phyloP scores from a whole-genome alignment of 2,329 filamentous ascomycete genomes.

The Neoarthrinium moseri region DNA sequence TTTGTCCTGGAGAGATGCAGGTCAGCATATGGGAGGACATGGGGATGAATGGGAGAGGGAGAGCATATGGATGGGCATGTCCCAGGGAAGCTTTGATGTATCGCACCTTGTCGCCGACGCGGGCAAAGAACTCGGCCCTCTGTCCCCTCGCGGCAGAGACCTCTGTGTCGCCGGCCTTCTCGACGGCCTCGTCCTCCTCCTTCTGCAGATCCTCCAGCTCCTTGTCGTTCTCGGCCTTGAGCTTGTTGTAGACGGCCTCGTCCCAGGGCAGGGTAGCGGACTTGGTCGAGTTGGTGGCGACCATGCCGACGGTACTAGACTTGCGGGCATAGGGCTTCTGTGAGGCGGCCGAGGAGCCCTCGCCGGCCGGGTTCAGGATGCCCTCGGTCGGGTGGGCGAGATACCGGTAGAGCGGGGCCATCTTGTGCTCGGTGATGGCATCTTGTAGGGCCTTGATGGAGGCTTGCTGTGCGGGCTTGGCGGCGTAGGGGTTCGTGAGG shows the following conservation, averaged over 20 bases:
- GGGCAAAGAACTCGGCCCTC: conserved; percentile 92
- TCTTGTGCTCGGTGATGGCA: conserved; percentile 80
- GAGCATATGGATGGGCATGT: neutral
- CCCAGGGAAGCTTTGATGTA: too few species aligned
- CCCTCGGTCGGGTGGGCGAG: conserved; percentile 80
- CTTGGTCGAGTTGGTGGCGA: conserved; percentile 68
- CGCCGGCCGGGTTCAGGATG: conserved; percentile 74
- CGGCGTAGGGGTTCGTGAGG: conserved; percentile 76
- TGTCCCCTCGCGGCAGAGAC: conserved; percentile 90
- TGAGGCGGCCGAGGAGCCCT: conserved; percentile 50
- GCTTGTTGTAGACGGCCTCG: conserved; percentile 76
- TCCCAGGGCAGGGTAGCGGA: conserved; percentile 83
- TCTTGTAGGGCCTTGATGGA: conserved; percentile 75
- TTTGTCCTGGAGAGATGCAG: conserved; percentile 73
- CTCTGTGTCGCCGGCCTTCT: conserved; percentile 96
- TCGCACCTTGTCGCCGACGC: conserved; percentile 91
- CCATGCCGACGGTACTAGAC: conserved; percentile 70
- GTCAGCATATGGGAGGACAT: too few species aligned
- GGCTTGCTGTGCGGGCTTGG: conserved; percentile 64
- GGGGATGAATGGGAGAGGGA: neutral
- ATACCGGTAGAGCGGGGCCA: conserved; percentile 84
- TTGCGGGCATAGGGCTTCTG: conserved; percentile 63
- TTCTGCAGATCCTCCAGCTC: conserved; percentile 77
- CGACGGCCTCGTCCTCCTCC: conserved; percentile 89
- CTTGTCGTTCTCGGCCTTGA: conserved; percentile 74